Base-by-base conservation (phyloP, 345 rosid species). In the Excoecaria cochinchinensis region DNA sequence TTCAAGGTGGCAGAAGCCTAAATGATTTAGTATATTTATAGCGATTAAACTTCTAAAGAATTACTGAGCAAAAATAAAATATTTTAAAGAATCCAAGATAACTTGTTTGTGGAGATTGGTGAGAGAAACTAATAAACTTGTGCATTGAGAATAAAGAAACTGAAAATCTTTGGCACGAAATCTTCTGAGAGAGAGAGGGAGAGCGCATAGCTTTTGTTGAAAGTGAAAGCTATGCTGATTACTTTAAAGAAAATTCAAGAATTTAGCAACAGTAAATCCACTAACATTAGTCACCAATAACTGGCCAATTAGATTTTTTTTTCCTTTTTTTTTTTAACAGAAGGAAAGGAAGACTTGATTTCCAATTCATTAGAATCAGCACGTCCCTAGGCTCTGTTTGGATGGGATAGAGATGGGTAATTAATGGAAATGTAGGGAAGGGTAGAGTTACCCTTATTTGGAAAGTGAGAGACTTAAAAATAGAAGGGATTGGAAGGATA, bases 81-180 rank as follows among this genome's bases (percentile, higher is more conserved):
- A 1, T 15, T 22, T 61, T 12, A 10, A 24, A 62, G 86, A 78
- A 81, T 83, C 88, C 46, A 72, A 73, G 80, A 74, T 83, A 69
- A 72, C 84, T 81, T 85, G 75, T 83, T 79, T 79, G 71, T 31
- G 52, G 72, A 61, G 79, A 75, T 55, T 73, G 75, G n/a, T 65
- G 39, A 75, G 44, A 50, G 60, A 4, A 36, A 70, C 7, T 8
- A 40, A 57, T 47, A 15, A 48, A 64, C 8, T 9, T 10, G 14
- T 60, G 57, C 19, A 62, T 2, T 12, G 25, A 70, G 66, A 36
- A 63, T 22, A 9, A 58, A 66, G 17, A 50, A 61, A 22, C 9
- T 4, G 44, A 60, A 67, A 76, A 53, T 62, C 70, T 71, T 62
- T 63, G 55, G 58, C 72, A 42, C 56, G 57, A 72, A 66, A 52